These are phyloP conservation scores for Piedraia hortae DNA, from an alignment of 2,329 filamentous ascomycete species.

Conservation along the genomic window DNA sequence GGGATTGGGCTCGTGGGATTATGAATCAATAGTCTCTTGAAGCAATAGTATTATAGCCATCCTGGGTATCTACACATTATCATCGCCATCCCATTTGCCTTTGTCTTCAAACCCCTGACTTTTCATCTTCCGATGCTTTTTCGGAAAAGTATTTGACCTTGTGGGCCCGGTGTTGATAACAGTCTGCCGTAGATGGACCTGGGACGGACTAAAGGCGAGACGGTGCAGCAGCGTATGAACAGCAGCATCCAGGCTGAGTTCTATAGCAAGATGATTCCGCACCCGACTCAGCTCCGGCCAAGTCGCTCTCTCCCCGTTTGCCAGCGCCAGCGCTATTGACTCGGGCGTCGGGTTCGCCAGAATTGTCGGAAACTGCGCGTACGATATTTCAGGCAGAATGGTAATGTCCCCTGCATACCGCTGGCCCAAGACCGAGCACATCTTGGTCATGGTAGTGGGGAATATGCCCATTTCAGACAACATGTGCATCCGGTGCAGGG, in stretches of 20 bases:
- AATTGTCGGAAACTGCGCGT: constrained; percentile 46
- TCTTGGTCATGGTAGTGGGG: constrained; percentile 49
- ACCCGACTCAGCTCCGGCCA: constrained; percentile 78
- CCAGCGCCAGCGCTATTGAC: constrained; percentile 58
- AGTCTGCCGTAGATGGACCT: constrained; percentile 26
- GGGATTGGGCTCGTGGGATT: too few species aligned
- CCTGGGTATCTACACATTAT: too few species aligned
- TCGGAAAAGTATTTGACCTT: too few species aligned
- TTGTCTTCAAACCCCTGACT: too few species aligned
- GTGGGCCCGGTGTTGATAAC: too few species aligned
- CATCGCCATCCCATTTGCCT: too few species aligned
- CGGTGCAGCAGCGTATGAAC: constrained; percentile 40
- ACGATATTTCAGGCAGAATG: constrained; percentile 55
- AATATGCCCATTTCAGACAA: constrained; percentile 57
- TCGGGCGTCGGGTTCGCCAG: constrained; percentile 61
- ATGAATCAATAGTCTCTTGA: too few species aligned
- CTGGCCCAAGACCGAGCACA: constrained; percentile 49
- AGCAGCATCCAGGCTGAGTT: constrained; percentile 53
- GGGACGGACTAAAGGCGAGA: constrained; percentile 40
- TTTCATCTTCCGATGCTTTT: too few species aligned
- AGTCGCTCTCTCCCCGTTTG: constrained; percentile 59
- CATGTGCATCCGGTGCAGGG: constrained; percentile 53
- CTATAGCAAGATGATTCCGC: constrained; percentile 65
- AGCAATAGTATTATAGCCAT: too few species aligned
- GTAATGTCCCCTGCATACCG: constrained; percentile 90